phyloP scores from a whole-genome alignment of 1,284 basidiomycete genomes.

The Meripilus lineatus region DNA sequence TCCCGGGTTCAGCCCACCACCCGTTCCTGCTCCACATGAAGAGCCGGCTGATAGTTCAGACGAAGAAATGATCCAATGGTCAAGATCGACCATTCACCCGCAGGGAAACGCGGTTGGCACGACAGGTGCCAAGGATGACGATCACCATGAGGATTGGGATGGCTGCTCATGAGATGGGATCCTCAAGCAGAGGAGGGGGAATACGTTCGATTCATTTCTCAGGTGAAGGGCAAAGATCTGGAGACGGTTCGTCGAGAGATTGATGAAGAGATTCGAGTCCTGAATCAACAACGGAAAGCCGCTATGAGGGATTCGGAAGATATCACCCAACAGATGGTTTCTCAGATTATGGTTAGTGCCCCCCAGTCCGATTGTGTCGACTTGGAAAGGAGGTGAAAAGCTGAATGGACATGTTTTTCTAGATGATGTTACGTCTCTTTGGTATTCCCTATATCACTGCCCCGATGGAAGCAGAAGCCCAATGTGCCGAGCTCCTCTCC shows the following conservation, averaged over 20 bases:
- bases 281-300: slow-evolving; percentile 82
- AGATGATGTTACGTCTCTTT: slow-evolving; percentile 88
- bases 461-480: slow-evolving; percentile 99
- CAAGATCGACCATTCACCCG: slow-evolving; percentile 46
- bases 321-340: slow-evolving; percentile 91
- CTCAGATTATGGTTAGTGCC: slow-evolving; percentile 84
- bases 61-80: slow-evolving; percentile 38
- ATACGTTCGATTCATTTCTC: slow-evolving; percentile 87
- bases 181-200: slow-evolving; percentile 82
- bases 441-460: slow-evolving; percentile 98
- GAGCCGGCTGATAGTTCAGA: slow-evolving; percentile 26
- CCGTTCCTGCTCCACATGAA: too few relatives aligned
- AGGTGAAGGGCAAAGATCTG: slow-evolving; percentile 81
- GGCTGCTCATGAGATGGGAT: slow-evolving; percentile 80
- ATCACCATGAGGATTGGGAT: slow-evolving; percentile 46
- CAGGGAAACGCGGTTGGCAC: too few relatives aligned
- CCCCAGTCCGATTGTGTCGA: not conserved
- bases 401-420: not conserved
- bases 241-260: slow-evolving; percentile 84
- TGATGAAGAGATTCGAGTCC: slow-evolving; percentile 81
- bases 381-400: not conserved
- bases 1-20: too few relatives aligned
- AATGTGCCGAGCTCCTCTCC: slow-evolving; percentile 89
- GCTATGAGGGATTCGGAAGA: slow-evolving; percentile 95
- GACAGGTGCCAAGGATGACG: slow-evolving; percentile 8